Evolutionary conservation across 75 land plant species (phyloP).

Genomic region (Pinus taeda): DNA sequence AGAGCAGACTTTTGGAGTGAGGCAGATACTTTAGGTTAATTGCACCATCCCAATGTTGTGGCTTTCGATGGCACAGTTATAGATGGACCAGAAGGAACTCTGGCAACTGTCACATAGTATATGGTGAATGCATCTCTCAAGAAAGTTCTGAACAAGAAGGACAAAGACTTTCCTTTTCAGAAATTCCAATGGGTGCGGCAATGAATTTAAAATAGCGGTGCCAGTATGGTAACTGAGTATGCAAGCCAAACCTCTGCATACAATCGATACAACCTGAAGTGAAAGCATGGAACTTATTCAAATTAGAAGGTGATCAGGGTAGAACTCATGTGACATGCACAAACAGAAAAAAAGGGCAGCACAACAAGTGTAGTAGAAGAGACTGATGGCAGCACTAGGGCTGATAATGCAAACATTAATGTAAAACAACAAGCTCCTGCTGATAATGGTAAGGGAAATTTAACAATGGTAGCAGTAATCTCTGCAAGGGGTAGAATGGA

Average conservation of each 20-base stretch:
- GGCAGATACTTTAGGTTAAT: too few species aligned
- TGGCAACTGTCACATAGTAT: too few species aligned
- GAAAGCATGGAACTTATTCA: too few species aligned
- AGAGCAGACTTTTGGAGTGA: too few species aligned
- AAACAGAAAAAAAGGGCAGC: slow-evolving; percentile 11
- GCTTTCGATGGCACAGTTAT: too few species aligned
- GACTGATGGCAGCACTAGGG: slow-evolving; percentile 36
- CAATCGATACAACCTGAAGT: too few species aligned
- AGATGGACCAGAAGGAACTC: too few species aligned
- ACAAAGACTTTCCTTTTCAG: slow-evolving; percentile 73
- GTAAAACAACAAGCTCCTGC: slow-evolving; percentile 16
- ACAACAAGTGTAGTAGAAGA: slow-evolving; percentile 29
- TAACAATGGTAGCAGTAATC: slow-evolving; percentile 22
- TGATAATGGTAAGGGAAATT: slow-evolving; percentile 26
- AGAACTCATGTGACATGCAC: too few species aligned
- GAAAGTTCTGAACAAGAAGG: background rate
- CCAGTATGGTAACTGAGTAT: background rate
- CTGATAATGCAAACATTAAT: slow-evolving; percentile 14
- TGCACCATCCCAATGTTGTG: too few species aligned
- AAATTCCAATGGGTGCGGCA: slow-evolving; percentile 73
- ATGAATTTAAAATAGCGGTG: slow-evolving; percentile 50
- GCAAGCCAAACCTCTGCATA: background rate
- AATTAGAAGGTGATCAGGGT: too few species aligned
- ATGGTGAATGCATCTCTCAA: too few species aligned
- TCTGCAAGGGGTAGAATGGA: slow-evolving; percentile 16